These are phyloP conservation scores for Aspergillus latus DNA, from an alignment of 2,329 filamentous ascomycete species.

Conservation along the genomic window DNA sequence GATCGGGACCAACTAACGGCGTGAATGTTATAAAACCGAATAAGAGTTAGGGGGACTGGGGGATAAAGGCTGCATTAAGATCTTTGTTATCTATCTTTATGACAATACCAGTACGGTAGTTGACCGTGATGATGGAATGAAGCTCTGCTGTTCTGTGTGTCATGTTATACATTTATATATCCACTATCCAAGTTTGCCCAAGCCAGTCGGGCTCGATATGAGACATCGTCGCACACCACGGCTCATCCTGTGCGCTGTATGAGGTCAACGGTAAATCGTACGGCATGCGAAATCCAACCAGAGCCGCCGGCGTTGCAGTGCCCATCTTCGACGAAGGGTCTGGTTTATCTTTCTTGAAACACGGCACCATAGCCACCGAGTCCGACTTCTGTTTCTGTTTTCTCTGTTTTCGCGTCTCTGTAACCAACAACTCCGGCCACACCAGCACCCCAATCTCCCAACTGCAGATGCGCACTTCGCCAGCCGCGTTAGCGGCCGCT, in stretches of 20 bases:
- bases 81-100: background rate
- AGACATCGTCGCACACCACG: conserved; percentile 70
- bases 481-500: conserved; percentile 55
- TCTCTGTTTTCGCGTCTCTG: background rate
- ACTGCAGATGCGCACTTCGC: conserved; percentile 70
- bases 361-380: conserved; percentile 62
- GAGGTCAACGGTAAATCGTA: conserved; percentile 72
- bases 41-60: background rate
- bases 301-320: conserved; percentile 16
- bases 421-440: conserved; percentile 64
- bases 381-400: background rate
- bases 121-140: conserved; percentile 4
- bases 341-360: conserved; percentile 64
- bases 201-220: conserved; percentile 62
- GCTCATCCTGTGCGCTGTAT: conserved; percentile 64
- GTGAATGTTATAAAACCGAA: conserved; percentile 5
- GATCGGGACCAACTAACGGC: conserved; percentile 50
- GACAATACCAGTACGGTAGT: background rate
- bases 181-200: conserved; percentile 43
- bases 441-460: conserved; percentile 83
- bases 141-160: background rate
- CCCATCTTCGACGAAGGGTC: background rate
- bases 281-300: conserved; percentile 75
- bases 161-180: background rate
- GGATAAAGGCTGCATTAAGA: background rate